Base-by-base conservation (phyloP, 176 grass and related monocot species). In the Miscanthus lutarioriparius region DNA sequence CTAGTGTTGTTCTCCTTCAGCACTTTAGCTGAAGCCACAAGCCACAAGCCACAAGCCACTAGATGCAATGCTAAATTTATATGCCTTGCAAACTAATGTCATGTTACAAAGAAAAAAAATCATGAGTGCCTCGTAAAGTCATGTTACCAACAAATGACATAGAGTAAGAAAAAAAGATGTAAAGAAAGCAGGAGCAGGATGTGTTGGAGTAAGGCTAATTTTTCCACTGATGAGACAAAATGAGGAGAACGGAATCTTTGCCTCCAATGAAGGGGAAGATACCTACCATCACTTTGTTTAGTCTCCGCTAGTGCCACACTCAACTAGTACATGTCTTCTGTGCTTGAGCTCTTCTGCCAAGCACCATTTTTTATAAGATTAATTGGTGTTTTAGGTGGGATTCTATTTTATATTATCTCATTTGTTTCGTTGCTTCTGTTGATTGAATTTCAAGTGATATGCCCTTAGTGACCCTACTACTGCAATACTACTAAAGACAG, bases 171-270 rank as follows among this genome's bases (percentile, higher is more conserved):
- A n/a, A n/a, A n/a, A n/a, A n/a, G n/a, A n/a, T n/a, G n/a, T n/a
- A n/a, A n/a, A n/a, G n/a, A n/a, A n/a, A n/a, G n/a, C n/a, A n/a
- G n/a, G n/a, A n/a, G n/a, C n/a, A n/a, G n/a, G n/a, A n/a, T n/a
- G n/a, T n/a, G n/a, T n/a, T n/a, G n/a, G n/a, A n/a, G n/a, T n/a
- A n/a, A 53, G 49, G 49, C 69, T 19, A 16, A 37, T 66, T 66
- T 82, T 82, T 82, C 83, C 66, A 80, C 79, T 25, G 41, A 80
- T 86, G 62, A 89, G 86, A 94, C 86, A 91, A 91, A 88, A 84
- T 8, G 49, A 67, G 77, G 56, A 51, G 16, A 39, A 25, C 30
- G 84, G 92, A 91, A 91, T 94, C 86, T 87, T 94, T 68, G 58
- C 71, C 62, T 76, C 64, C 63, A 11, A 61, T 74, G 48, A 41